Evolutionary conservation across 164 flowering plant genomes (phyloP), one percentile per base, ranked within the genome.

Genomic region (Vitis labrusca): DNA sequence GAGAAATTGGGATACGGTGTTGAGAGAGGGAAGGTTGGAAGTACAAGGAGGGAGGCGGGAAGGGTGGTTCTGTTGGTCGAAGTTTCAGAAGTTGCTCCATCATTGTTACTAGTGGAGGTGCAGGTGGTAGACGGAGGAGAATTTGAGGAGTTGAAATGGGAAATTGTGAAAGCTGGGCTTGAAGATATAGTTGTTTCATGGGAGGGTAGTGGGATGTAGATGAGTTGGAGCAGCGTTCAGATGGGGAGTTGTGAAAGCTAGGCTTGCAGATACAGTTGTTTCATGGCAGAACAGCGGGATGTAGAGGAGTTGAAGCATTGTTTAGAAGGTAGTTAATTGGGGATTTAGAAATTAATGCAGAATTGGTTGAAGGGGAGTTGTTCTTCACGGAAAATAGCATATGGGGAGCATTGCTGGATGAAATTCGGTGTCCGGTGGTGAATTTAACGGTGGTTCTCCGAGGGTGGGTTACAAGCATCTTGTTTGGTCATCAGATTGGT

Each of bases 81-180:
- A 55, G 78, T 77, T 17, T 29, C 64, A 66, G 86, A 77, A 67
- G 66, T 85, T 14, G 77, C 81, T 49, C 53, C 56, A 50, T 65
- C 65, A 37, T 44, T 83, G 58, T 30, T 79, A 70, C 15, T 83
- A 70, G 91, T 81, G 73, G 87, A 76, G 11, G 70, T 85, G 76
- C 82, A 71, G 73, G 76, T 78, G 64, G 79, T 71, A 2, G 78
- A 72, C 2, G 84, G 60, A 27, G 76, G 10, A 12, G 83, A 77
- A 53, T 69, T 80, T 55, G 86, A 72, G 59, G 85, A 83, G 55
- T 47, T 54, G 59, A 75, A 74, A 1, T 88, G 92, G 92, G 73
- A 59, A 10, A 81, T 81, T 5, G 56, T 82, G 69, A 81, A 74
- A 58, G 76, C 37, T 9, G 88, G 81, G 56, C 70, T 86, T 14